Base-by-base conservation (phyloP, 2,329 filamentous ascomycete species). In the Xylogone sp. region DNA sequence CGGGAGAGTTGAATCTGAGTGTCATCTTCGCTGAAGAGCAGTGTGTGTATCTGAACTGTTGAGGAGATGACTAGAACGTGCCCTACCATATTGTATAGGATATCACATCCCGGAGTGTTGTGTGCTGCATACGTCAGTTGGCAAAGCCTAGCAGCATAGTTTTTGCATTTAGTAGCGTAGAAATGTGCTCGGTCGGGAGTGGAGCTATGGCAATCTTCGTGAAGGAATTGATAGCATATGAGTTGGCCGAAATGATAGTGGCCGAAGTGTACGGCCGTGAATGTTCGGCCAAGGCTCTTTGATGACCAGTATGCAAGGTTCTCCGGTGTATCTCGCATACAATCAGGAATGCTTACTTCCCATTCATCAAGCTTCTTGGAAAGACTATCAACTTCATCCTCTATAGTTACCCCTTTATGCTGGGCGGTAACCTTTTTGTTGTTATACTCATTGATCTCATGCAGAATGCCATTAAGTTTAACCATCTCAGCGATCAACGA, bases 31-130 rank as follows among this genome's bases (percentile, higher is more conserved):
- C 63, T 64, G 51, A 76, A 75, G 0, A 77, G 66, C 1, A 77
- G 62, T 0, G 65, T 75, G 51, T 77, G 73, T 12, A 77, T 67
- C 46, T 75, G 69, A 0, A 76, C 67, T 0, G 74, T 74, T 1
- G 74, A 77, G 0, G 73, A 67, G 22, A 77, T 71, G 9, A 75
- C 70, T 4, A 75, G 62, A 29, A 76, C 71, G 57, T 77, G 74
- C 0, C 71, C 74, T 1, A 75, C 70, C 63, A 75, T 71, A 9
- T 65, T 68, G 52, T 75, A 76, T 21, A 69, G 66, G 12, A 70
- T 68, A 42, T 75, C 69, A 53, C 69, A 73, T 43, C 67, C 60
- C 3, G 68, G 57, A 18, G 62, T 66, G 7, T 65, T 63, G 22
- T 68, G 64, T 8, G 72, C 66, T 3, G 63, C 61, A 49, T 73